Base-by-base conservation (phyloP, 257 asterid genomes). In the Solanum stenotomum region DNA sequence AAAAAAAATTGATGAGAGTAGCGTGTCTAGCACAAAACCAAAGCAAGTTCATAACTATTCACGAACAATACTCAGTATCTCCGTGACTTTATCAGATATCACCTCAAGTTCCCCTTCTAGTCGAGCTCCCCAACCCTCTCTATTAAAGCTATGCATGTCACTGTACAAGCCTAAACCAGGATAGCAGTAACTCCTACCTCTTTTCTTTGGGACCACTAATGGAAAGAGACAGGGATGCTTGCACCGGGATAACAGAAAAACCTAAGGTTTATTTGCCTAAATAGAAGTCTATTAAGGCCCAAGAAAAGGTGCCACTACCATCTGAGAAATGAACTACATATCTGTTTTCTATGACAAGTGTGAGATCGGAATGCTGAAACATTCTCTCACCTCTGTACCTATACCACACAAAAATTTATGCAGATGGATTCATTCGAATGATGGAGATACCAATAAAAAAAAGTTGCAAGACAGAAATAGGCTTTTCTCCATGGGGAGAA, bases 401-500 rank as follows among this genome's bases (percentile, higher is more conserved):
- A 49, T 82, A 49, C 29, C 71, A 52, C 71, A 29, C 18, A 46
- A 49, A 88, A 71, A 27, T 85, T 42, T 70, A 56, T 15, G 46
- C 12, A 87, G 85, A 40, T 27, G 68, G 10, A 44, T 25, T 61
- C 16, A 16, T 49, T 87, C 2, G 14, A 27, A 56, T 22, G 5
- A 38, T 16, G 9, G 56, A 65, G 22, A 56, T 12, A 49, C 46
- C 87, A 22, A 83, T 15, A 23, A 35, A 52, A 49, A 59, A 68
- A 44, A 61, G 79, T 18, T 49, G 34, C 81, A n/a, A 3, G 27
- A 40, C 29, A 81, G 79, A 34, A 29, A 29, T 52, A 82, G 70
- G 70, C 29, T 31, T 74, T 67, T 76, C 34, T 4, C 89, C 83
- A 74, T 61, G 86, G 71, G 29, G 81, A 90, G 91, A 76, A 94